A percentile compares a stretch with the other conserved stretches of the same genome.
phyloP scores from a whole-genome alignment of 2,329 filamentous ascomycete species.

The Aspergillus brunneoviolaceus region DNA sequence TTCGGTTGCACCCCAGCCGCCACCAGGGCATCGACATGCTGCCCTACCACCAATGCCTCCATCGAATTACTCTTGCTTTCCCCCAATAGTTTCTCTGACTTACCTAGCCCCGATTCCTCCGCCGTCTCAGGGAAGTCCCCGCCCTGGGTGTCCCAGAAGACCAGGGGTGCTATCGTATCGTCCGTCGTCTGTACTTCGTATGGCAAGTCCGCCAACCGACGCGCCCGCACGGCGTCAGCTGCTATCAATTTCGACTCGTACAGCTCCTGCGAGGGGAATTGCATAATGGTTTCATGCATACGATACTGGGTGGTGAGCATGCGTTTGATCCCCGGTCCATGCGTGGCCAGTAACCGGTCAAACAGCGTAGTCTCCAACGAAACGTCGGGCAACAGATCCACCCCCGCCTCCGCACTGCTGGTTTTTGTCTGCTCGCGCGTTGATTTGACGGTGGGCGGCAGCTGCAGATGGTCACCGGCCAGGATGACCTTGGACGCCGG shows the following conservation, averaged over 20 bases:
- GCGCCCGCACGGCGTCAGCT: conserved; percentile 71
- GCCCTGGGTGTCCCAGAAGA: conserved; percentile 96
- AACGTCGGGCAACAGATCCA: conserved; percentile 47
- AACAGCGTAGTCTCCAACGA: conserved; percentile 89
- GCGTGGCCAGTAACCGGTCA: conserved; percentile 77
- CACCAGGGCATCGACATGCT: conserved; percentile 76
- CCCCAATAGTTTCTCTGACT: conserved; percentile 53
- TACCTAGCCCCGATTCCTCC: conserved; percentile 66
- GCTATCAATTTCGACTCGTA: conserved; percentile 82
- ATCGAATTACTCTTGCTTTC: conserved; percentile 91
- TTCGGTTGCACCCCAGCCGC: conserved; percentile 74
- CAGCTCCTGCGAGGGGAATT: conserved; percentile 83
- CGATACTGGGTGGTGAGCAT: conserved; percentile 98
- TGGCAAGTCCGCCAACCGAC: conserved; percentile 73
- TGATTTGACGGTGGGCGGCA: conserved; percentile 93
- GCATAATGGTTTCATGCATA: conserved; percentile 96
- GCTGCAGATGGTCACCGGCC: conserved; percentile 89
- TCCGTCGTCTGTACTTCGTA: conserved; percentile 79
- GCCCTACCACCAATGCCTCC: conserved; percentile 77
- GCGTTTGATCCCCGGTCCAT: conserved; percentile 80
- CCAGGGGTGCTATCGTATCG: conserved; percentile 80
- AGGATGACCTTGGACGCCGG: conserved; percentile 79
- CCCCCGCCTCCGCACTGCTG: conserved; percentile 49
- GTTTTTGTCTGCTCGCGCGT: conserved; percentile 47
- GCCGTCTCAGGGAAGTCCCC: conserved; percentile 84